Evolutionary conservation across 2,329 filamentous ascomycete species (phyloP).

Genomic region (Ophiocordyceps sinensis): DNA sequence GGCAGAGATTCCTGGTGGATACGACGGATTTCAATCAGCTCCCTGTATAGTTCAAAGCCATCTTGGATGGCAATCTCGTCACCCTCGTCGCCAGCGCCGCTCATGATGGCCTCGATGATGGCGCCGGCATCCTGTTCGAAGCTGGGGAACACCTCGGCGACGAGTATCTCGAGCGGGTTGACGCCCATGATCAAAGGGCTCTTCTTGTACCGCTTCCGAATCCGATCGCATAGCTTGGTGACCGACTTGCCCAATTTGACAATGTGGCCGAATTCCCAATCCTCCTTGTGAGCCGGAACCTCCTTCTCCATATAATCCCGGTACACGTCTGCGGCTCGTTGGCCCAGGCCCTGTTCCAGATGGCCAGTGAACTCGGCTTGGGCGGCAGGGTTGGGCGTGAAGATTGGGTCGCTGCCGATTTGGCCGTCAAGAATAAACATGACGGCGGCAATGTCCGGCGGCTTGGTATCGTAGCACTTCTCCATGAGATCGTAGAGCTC

Average conservation of each 20-base stretch:
- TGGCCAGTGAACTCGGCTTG: constrained; percentile 57
- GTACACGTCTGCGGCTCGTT: constrained; percentile 69
- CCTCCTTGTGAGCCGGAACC: constrained; percentile 63
- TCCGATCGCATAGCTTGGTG: constrained; percentile 71
- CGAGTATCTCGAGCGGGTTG: constrained; percentile 51
- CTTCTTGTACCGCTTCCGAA: constrained; percentile 82
- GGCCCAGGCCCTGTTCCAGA: constrained; percentile 56
- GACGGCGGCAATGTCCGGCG: constrained; percentile 63
- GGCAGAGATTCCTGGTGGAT: constrained; percentile 69
- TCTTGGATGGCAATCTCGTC: constrained; percentile 77
- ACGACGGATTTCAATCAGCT: constrained; percentile 69
- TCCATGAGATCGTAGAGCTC: constrained; percentile 82
- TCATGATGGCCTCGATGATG: constrained; percentile 68
- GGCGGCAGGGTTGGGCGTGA: constrained; percentile 56
- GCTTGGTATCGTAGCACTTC: constrained; percentile 79
- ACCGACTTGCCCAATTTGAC: constrained; percentile 80
- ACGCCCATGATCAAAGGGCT: constrained; percentile 76
- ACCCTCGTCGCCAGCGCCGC: constrained; percentile 51
- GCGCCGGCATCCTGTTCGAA: constrained; percentile 84
- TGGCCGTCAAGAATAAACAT: constrained; percentile 73
- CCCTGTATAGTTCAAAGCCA: constrained; percentile 85
- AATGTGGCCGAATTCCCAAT: constrained; percentile 85
- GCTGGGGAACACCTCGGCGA: constrained; percentile 72
- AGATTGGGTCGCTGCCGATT: constrained; percentile 64
- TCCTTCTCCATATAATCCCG: constrained; percentile 62